phyloP scores from a whole-genome alignment of 1,139 yeast genomes.

The Saccharomyces uvarum region DNA sequence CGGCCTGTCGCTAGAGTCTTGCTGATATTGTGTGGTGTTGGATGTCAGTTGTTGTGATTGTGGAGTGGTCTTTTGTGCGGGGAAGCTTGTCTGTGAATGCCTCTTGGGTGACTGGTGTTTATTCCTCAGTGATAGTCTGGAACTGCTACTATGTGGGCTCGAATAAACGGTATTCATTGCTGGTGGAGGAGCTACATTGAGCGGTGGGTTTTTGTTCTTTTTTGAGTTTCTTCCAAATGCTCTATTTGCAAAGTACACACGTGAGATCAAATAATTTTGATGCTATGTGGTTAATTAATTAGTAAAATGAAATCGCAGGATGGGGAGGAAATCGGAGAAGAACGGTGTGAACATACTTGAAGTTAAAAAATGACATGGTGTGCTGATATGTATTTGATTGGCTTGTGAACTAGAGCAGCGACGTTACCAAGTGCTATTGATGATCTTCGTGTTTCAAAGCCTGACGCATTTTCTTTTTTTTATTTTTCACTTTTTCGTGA shows the following conservation, averaged over 20 bases:
- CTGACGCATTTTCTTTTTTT: neutral
- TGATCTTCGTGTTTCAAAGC: neutral
- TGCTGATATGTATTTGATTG: neutral
- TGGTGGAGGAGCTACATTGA: slow-evolving; percentile 8
- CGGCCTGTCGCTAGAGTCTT: slow-evolving; percentile 40
- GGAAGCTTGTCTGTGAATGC: slow-evolving; percentile 9
- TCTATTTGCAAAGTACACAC: slow-evolving; percentile 14
- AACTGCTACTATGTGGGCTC: slow-evolving; percentile 31
- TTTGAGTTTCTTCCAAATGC: slow-evolving; percentile 38
- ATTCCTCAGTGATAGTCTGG: slow-evolving; percentile 34
- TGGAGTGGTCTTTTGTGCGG: slow-evolving; percentile 9
- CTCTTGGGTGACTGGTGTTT: slow-evolving; percentile 31
- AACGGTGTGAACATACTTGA: slow-evolving; percentile 18
- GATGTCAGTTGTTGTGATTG: slow-evolving; percentile 7
- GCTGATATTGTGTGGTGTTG: slow-evolving; percentile 8
- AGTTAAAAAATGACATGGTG: slow-evolving; percentile 23
- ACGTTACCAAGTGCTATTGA: neutral
- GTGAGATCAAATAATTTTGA: slow-evolving; percentile 1
- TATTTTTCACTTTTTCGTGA: neutral
- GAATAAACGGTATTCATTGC: slow-evolving; percentile 23
- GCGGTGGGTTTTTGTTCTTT: slow-evolving; percentile 30
- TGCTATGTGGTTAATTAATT: neutral
- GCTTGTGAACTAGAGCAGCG: neutral
- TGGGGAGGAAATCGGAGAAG: neutral
- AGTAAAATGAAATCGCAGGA: neutral